Conservation (phyloP, 306 rosid species). For the Malus sieversii region DNA sequence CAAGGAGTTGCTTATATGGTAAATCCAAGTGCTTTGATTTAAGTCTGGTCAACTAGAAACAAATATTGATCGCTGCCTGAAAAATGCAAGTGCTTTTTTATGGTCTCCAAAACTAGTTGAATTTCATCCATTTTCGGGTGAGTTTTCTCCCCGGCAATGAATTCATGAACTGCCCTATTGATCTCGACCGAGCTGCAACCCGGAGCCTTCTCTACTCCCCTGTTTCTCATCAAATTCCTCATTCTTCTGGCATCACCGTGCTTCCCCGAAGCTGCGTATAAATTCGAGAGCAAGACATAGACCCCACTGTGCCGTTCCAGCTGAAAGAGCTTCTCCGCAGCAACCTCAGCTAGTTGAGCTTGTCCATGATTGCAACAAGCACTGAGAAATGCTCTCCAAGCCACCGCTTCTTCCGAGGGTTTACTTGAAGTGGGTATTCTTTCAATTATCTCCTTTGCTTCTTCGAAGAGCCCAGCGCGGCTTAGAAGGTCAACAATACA, state of each 20-base stretch:
- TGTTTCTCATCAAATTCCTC: conserved; percentile 51
- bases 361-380: conserved; percentile 65
- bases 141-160: conserved; percentile 54
- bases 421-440: conserved; percentile 26
- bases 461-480: conserved; percentile 50
- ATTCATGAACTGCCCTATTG: conserved; percentile 47
- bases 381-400: conserved; percentile 80
- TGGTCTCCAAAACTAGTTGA: conserved; percentile 39
- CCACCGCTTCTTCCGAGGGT: conserved; percentile 43
- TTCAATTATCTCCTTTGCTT: conserved; percentile 45
- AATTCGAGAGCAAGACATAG: conserved; percentile 61
- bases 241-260: conserved; percentile 47
- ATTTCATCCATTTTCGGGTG: conserved; percentile 46
- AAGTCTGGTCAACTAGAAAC: background rate
- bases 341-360: conserved; percentile 45
- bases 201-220: conserved; percentile 48
- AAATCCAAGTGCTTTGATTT: background rate
- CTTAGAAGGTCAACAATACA: conserved; percentile 68
- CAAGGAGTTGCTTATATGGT: background rate
- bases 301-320: conserved; percentile 49
- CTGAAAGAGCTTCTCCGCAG: conserved; percentile 40
- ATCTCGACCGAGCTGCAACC: conserved; percentile 76
- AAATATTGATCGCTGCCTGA: background rate
- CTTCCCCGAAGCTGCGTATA: conserved; percentile 47
- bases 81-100: conserved; percentile 29